Evolutionary conservation across 768 basidiomycete species (phyloP), one percentile per base, ranked within the genome.

Genomic region (Lactarius pseudohatsudake): DNA sequence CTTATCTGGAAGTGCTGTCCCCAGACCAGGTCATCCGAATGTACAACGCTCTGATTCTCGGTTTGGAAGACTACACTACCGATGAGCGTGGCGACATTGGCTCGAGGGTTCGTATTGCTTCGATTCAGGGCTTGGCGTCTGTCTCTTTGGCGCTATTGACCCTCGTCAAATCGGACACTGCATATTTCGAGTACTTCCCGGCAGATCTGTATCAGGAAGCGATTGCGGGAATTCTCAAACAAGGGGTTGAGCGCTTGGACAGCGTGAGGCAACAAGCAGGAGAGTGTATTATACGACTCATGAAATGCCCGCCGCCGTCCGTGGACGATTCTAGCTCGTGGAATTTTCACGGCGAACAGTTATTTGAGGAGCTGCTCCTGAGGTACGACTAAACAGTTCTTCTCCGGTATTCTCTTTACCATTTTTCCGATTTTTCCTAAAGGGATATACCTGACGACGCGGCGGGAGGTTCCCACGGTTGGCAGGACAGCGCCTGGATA

Each of bases 21-120:
- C 15, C 64, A 8, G 45, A 64, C 70, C 34, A 70, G 18, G 36
- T 36, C n/a, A 30, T 22, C 22, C 59, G 26, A 22, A 59, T 92
- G 62, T 79, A 89, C 59, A 78, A 82, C 62, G 81, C 84, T 22
- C 73, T 92, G 43, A 75, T 88, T n/a, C 75, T 73, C n/a, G 95
- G 93, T 4, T 77, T 99, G 61, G 81, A 85, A 22, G 96, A 99
- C 78, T 99, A 98, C 74, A 90, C 92, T 6, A 86, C 85, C 57
- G 96, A 99, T 74, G 92, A 97, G 74, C 87, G 96, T 70, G 96
- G 96, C 4, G 97, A 99, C 74, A 90, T 99, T 43, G 96, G 96
- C 50, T 98, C 96, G 2, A 97, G 95, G 94, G 84, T 95, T 60
- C 91, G 96, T 68, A 83, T 91, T 8, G 86, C 87, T 2, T 91